A percentile compares a stretch with the other conserved stretches of the same genome.
phyloP scores from a whole-genome alignment of 2,329 filamentous ascomycete species.

The Pseudocercospora fijiensis region DNA sequence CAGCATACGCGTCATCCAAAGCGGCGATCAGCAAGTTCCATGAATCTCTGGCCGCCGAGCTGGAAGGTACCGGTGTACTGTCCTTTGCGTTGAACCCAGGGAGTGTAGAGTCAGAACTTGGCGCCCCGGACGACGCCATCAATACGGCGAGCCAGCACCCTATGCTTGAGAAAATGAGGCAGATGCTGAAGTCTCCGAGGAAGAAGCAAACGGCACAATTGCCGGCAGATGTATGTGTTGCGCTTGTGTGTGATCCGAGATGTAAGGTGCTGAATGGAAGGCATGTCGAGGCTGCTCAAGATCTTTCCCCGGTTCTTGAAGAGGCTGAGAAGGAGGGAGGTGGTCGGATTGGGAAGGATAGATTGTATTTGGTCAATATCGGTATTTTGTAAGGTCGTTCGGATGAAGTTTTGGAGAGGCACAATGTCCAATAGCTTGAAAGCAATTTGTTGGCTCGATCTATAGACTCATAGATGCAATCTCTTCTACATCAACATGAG shows the following conservation, averaged over 20 bases:
- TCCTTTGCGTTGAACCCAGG: conserved; percentile 29
- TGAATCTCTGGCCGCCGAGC: conserved; percentile 23
- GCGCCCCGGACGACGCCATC: conserved; percentile 17
- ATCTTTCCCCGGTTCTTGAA: background rate
- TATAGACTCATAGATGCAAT: background rate
- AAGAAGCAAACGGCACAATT: background rate
- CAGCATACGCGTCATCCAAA: conserved; percentile 30
- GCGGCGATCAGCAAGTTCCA: conserved; percentile 33
- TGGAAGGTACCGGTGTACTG: conserved; percentile 22
- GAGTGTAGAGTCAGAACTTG: conserved; percentile 24
- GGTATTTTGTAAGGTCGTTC: background rate
- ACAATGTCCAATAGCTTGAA: background rate
- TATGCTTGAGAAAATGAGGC: background rate
- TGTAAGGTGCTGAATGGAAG: background rate
- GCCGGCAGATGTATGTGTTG: background rate
- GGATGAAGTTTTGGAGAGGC: background rate
- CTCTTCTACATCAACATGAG: too few relatives aligned
- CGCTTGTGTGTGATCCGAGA: background rate
- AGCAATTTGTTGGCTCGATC: background rate
- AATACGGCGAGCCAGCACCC: conserved; percentile 14
- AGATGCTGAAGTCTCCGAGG: background rate
- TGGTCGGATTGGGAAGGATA: background rate
- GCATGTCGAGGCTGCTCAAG: background rate
- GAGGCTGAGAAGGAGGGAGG: conserved; percentile 1
- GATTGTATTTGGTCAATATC: background rate